A percentile compares a stretch with the other conserved stretches of the same genome.
Conservation (phyloP, 2,329 filamentous ascomycete genomes). For the Exophiala phaeomuriformis region DNA sequence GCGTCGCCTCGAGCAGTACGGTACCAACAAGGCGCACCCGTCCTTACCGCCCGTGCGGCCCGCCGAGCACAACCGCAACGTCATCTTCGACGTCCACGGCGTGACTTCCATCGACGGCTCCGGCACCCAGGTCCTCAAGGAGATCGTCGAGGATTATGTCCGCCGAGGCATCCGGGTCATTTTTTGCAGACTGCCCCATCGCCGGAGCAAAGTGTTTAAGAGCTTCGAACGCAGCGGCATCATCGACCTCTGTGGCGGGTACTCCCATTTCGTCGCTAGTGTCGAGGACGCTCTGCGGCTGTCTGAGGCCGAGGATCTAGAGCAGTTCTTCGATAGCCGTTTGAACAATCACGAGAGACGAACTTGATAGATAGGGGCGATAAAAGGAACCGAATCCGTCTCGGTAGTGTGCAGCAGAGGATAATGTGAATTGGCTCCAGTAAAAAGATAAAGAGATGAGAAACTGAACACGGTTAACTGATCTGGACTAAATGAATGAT, state of each 20-base stretch:
- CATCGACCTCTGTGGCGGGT: slow-evolving; percentile 71
- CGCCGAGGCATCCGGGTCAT: slow-evolving; percentile 58
- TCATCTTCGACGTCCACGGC: slow-evolving; percentile 97
- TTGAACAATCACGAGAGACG: slow-evolving; percentile 4
- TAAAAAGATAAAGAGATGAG: no score
- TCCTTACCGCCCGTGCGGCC: slow-evolving; percentile 71
- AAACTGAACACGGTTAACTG: no score
- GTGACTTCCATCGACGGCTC: slow-evolving; percentile 91
- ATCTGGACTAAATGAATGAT: no score
- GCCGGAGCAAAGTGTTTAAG: slow-evolving; percentile 55
- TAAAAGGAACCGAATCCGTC: no score
- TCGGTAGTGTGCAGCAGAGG: no score
- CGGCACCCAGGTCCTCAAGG: slow-evolving; percentile 79
- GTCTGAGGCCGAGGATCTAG: slow-evolving; percentile 62
- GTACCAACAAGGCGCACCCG: slow-evolving; percentile 76
- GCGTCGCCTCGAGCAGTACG: slow-evolving; percentile 77
- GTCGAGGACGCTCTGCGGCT: slow-evolving; percentile 77
- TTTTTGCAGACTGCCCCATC: slow-evolving; percentile 48
- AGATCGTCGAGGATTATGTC: slow-evolving; percentile 79
- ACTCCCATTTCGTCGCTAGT: slow-evolving; percentile 68
- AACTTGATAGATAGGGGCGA: background rate
- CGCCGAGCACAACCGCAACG: slow-evolving; percentile 76
- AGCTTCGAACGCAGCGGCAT: slow-evolving; percentile 76
- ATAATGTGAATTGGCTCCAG: no score
- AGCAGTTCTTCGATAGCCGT: slow-evolving; percentile 31